Evolutionary conservation across 73 alveolate species (phyloP), one percentile per base, ranked within the genome.

Genomic region (Blepharisma stoltei): DNA sequence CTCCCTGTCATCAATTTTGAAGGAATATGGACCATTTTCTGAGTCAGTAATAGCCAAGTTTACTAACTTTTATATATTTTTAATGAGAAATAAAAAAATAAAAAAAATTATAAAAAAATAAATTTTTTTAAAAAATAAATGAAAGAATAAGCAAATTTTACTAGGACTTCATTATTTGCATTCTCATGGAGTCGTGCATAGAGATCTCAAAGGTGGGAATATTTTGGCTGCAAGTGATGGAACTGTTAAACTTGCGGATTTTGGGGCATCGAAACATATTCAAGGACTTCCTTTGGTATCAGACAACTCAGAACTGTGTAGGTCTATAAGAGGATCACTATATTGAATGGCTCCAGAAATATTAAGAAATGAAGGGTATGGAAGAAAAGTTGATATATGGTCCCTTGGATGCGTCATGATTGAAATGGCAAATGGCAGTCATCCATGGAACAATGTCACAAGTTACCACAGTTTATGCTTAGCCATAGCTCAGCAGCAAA

Each of bases 281-380:
- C 67, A 69, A 65, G 89, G 83, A 54, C 46, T 69, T 11, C 97
- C 45, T 85, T 88, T 47, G 68, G 54, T 37, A 52, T 94, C 65
- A 83, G 81, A 52, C 94, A 44, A 86, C 44, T 77, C 86, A 50
- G 93, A 94, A 54, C 91, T 85, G 75, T 92, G 89, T 53, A 91
- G 89, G 70, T 85, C 96, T 14, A 77, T 86, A 49, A 92, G 83
- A 38, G 98, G 98, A 5, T 88, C 97, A 50, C 93, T 96, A 18
- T 91, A 93, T 81, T 94, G 96, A 89, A 94, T 94, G 98, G 98
- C 98, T 5, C 98, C 97, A 9, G 98, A 94, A 82, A 96, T 94
- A 11, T 86, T 94, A 18, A 93, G 82, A 71, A 84, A 78, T 79
- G 91, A 85, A 65, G 93, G 95, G 7, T 80, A 89, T 75, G 92